These are phyloP conservation scores for Petunia secreta DNA, from an alignment of 257 asterid species.

Conservation along the genomic window DNA sequence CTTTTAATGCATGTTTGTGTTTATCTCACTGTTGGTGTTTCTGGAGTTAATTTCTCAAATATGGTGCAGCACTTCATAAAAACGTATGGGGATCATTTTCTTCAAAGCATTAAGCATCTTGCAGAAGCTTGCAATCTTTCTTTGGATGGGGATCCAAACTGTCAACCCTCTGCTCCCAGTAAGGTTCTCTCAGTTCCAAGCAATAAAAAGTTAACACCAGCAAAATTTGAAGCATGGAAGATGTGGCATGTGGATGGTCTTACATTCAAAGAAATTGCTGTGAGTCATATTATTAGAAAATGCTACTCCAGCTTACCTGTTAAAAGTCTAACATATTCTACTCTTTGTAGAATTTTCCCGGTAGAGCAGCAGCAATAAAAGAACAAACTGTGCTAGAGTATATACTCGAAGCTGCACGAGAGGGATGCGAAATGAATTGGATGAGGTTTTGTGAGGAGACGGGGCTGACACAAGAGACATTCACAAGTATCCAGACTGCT, in stretches of 20 bases:
- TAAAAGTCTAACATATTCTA: slow-evolving; percentile 15
- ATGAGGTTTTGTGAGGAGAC: slow-evolving; percentile 65
- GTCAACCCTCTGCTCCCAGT: slow-evolving; percentile 46
- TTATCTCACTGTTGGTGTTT: neutral
- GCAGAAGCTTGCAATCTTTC: slow-evolving; percentile 60
- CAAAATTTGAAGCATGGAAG: slow-evolving; percentile 91
- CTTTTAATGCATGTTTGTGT: neutral
- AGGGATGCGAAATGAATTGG: slow-evolving; percentile 77
- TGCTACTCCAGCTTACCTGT: neutral
- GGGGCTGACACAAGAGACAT: slow-evolving; percentile 58
- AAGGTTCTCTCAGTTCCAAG: slow-evolving; percentile 39
- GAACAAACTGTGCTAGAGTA: slow-evolving; percentile 71
- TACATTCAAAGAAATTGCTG: slow-evolving; percentile 65
- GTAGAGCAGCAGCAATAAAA: slow-evolving; percentile 84
- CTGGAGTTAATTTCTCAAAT: slow-evolving; percentile 40
- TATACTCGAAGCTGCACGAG: slow-evolving; percentile 82
- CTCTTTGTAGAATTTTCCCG: slow-evolving; percentile 61
- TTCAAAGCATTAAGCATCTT: slow-evolving; percentile 53
- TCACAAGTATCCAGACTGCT: slow-evolving; percentile 49
- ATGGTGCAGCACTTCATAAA: slow-evolving; percentile 69
- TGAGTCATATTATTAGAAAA: slow-evolving; percentile 43
- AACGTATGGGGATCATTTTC: slow-evolving; percentile 70
- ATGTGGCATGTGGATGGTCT: slow-evolving; percentile 90
- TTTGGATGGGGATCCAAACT: slow-evolving; percentile 60
- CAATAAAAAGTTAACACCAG: slow-evolving; percentile 54